These are phyloP conservation scores for Strigomonas culicis DNA, from an alignment of 208 protist species.

Conservation along the genomic window DNA sequence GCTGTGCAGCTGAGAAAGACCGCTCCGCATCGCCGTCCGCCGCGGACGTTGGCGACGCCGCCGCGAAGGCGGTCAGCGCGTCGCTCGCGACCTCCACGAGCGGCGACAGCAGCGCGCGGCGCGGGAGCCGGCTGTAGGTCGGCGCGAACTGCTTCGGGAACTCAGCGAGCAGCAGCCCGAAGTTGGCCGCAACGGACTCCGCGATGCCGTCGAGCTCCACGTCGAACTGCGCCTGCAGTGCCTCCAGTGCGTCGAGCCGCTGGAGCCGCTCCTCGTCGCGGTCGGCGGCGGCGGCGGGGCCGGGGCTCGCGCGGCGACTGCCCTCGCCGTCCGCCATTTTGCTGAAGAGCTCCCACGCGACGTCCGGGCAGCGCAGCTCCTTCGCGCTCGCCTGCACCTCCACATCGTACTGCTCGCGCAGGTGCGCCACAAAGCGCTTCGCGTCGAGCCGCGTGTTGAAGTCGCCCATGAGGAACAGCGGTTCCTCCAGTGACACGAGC, in stretches of 20 bases:
- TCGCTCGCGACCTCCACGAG: background rate
- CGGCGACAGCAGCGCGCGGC: background rate
- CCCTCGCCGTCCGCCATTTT: constrained; percentile 8
- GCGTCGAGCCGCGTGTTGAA: constrained; percentile 69
- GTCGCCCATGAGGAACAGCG: constrained; percentile 79
- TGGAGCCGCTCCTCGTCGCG: background rate
- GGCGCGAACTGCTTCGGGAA: constrained; percentile 59
- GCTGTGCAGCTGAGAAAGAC: too few relatives aligned
- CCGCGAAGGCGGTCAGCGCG: background rate
- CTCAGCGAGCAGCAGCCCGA: constrained; percentile 55
- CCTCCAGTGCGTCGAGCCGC: constrained; percentile 14
- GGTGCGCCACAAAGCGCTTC: constrained; percentile 25
- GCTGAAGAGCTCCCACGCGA: constrained; percentile 47
- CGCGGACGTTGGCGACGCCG: background rate
- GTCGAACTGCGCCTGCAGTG: constrained; percentile 33
- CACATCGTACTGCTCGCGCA: constrained; percentile 27
- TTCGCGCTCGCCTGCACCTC: constrained; percentile 38
- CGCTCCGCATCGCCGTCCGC: background rate
- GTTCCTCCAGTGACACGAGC: constrained; percentile 44
- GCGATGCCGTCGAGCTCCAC: constrained; percentile 41
- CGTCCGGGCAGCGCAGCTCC: constrained; percentile 40
- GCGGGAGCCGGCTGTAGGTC: constrained; percentile 48
- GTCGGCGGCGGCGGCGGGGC: background rate
- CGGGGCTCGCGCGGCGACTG: too few relatives aligned
- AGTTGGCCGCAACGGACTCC: constrained; percentile 43